phyloP scores from a whole-genome alignment of 768 basidiomycete genomes.

The Lentinula sp. region DNA sequence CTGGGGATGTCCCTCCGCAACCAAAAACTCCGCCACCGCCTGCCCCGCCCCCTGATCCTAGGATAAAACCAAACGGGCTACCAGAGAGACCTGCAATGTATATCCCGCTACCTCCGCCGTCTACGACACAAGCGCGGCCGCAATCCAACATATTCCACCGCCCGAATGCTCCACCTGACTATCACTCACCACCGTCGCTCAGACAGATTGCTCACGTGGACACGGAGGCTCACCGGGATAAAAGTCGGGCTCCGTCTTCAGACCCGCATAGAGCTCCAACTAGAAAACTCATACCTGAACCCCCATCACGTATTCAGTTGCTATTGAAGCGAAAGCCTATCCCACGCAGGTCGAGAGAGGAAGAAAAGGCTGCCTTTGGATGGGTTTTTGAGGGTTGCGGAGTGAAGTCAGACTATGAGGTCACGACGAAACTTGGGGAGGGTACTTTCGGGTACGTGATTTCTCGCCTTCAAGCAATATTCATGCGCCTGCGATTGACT shows the following conservation, averaged over 20 bases:
- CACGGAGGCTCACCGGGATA: background rate
- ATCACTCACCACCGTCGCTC: constrained; percentile 39
- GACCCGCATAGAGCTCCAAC: background rate
- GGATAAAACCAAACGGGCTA: constrained; percentile 15
- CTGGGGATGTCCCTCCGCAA: constrained; percentile 14
- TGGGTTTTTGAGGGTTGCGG: constrained; percentile 66
- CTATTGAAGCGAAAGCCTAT: background rate
- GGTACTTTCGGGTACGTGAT: constrained; percentile 88
- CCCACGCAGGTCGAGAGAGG: constrained; percentile 46
- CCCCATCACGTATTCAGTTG: constrained; percentile 2
- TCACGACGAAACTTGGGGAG: constrained; percentile 87
- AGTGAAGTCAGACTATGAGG: constrained; percentile 66
- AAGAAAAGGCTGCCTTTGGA: constrained; percentile 66
- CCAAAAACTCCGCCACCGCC: constrained; percentile 23
- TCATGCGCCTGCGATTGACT: constrained; percentile 1
- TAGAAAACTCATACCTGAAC: background rate
- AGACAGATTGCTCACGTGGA: background rate
- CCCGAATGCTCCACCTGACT: constrained; percentile 38
- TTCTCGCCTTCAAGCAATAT: background rate
- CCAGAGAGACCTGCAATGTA: constrained; percentile 12
- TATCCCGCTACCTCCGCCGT: constrained; percentile 14
- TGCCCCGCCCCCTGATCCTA: constrained; percentile 27
- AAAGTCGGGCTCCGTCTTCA: background rate
- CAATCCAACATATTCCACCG: constrained; percentile 5
- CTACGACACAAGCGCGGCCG: constrained; percentile 3